phyloP scores from a whole-genome alignment of 2,329 filamentous ascomycete genomes.

The Calonectria crousiana region DNA sequence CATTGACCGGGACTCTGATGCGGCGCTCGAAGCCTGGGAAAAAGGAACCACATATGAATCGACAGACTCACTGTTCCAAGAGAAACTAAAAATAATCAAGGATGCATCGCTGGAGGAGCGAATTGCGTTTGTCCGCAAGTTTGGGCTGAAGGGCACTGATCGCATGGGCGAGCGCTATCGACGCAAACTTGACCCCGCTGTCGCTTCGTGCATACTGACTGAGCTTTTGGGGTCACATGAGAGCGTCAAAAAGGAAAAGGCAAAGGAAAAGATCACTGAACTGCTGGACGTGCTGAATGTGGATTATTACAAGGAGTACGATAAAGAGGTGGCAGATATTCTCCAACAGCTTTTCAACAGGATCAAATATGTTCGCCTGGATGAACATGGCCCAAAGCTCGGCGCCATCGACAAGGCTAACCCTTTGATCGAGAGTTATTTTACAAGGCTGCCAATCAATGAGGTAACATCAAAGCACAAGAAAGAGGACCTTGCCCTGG shows the following conservation, averaged over 20 bases:
- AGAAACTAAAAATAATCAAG: slow-evolving; percentile 61
- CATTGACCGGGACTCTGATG: slow-evolving; percentile 77
- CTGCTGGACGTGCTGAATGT: slow-evolving; percentile 89
- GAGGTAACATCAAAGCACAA: slow-evolving; percentile 82
- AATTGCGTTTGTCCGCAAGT: slow-evolving; percentile 73
- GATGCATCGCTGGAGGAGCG: slow-evolving; percentile 60
- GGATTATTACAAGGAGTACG: slow-evolving; percentile 91
- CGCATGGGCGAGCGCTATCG: slow-evolving; percentile 84
- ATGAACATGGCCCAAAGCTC: slow-evolving; percentile 88
- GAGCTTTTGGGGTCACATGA: slow-evolving; percentile 72
- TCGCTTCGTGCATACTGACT: slow-evolving; percentile 69
- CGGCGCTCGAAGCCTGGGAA: slow-evolving; percentile 79
- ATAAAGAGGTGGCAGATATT: slow-evolving; percentile 83
- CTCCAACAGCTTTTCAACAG: slow-evolving; percentile 93
- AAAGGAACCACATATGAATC: slow-evolving; percentile 68
- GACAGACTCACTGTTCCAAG: slow-evolving; percentile 54
- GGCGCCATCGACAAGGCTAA: slow-evolving; percentile 82
- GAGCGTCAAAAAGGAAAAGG: slow-evolving; percentile 62
- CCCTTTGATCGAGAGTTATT: slow-evolving; percentile 93
- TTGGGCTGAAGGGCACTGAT: slow-evolving; percentile 79
- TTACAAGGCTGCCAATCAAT: slow-evolving; percentile 88
- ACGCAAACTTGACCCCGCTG: slow-evolving; percentile 75
- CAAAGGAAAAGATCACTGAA: slow-evolving; percentile 67
- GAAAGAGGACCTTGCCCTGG: slow-evolving; percentile 81
- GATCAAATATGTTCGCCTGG: slow-evolving; percentile 94